Evolutionary conservation across 371 early-diverging fungal species (phyloP), one percentile per base, ranked within the genome.

Genomic region (Actinomucor elegans): DNA sequence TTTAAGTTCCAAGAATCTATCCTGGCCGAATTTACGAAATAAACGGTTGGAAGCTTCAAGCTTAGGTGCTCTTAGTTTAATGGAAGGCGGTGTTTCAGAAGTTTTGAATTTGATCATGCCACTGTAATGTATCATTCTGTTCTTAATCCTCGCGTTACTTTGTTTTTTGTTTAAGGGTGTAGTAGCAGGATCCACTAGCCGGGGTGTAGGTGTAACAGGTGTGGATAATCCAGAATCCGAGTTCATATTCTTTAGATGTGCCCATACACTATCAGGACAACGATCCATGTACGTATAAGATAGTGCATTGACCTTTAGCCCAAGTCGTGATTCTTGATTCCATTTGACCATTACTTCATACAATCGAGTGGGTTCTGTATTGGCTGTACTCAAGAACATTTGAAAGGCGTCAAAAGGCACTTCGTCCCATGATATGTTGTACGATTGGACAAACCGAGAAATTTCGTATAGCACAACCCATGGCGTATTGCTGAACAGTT

Each of bases 21-120:
- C 60, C 6, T 64, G 61, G 0, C 72, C 72, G 55, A 56, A 75
- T 18, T 75, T 75, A 14, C 75, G 67, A 48, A 71, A 75, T 36
- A 75, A 63, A 0, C 75, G 62, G 32, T 75, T 75, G 23, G 75
- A 75, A 1, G 72, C 65, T 12, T 57, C 55, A 8, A 71, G 50
- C 27, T 57, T 60, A 5, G 71, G 69, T 2, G 69, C 49, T 23
- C 66, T 45, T 3, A 75, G 26, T 0, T 34, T 29, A 17, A 75
- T 62, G 4, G 4, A 26, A 0, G 69, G 75, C 3, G 33, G 48
- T 5, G 17, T 9, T 2, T 3, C 14, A 4, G 10, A 18, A 0
- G 17, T 38, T 23, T 48, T 55, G 27, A 48, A 52, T 7, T 29
- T n/a, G 4, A 74, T 42, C 24, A 66, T 21, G 0, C 51, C 71